These are phyloP conservation scores for Bipolaris zeicola DNA, from an alignment of 2,329 filamentous ascomycete genomes.

Conservation along the genomic window DNA sequence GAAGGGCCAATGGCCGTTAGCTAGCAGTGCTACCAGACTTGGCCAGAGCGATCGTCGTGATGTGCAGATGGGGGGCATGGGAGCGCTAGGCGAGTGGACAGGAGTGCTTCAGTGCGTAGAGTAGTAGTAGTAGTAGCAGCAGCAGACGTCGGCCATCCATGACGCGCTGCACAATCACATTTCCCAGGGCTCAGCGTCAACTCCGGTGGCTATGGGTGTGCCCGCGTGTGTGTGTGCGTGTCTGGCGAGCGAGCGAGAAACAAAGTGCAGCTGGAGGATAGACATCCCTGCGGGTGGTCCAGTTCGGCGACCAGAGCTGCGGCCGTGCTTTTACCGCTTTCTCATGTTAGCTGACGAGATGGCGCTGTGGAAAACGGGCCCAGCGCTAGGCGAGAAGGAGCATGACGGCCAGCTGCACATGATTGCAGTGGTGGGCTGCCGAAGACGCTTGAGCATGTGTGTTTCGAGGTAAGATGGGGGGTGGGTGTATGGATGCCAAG, in stretches of 20 bases:
- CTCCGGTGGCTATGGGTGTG: neutral
- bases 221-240: neutral
- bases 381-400: conserved; percentile 37
- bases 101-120: conserved; percentile 15
- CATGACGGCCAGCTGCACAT: conserved; percentile 39
- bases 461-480: conserved; percentile 20
- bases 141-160: conserved; percentile 5
- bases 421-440: conserved; percentile 30
- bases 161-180: conserved; percentile 21
- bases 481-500: conserved; percentile 8
- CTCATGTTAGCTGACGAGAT: conserved; percentile 35
- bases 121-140: neutral
- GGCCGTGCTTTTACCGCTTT: conserved; percentile 34
- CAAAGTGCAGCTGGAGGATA: conserved; percentile 19
- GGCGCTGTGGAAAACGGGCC: conserved; percentile 32
- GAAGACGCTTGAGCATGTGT: conserved; percentile 34
- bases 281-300: conserved; percentile 28
- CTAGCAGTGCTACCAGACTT: conserved; percentile 13
- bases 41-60: conserved; percentile 14
- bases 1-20: conserved; percentile 23
- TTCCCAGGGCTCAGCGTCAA: conserved; percentile 20
- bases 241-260: conserved; percentile 14
- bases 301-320: conserved; percentile 38
- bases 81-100: conserved; percentile 17
- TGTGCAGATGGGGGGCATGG: conserved; percentile 13